Percentiles rank a stretch among this genome's conserved stretches.
Conservation (phyloP, 1,284 basidiomycete genomes). For the Sporisorium scitamineum region DNA sequence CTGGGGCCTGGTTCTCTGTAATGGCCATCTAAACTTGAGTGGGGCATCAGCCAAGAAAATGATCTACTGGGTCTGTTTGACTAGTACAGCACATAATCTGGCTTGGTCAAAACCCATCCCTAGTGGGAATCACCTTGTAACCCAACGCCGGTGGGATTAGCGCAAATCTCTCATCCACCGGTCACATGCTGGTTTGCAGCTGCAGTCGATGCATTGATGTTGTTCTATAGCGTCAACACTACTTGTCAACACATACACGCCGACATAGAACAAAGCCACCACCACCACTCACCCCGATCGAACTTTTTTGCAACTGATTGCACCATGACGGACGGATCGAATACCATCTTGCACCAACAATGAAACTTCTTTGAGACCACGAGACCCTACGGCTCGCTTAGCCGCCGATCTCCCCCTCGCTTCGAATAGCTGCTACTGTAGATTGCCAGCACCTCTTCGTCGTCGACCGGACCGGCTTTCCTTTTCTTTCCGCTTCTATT, state of each 20-base stretch:
- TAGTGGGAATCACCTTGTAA: too few species aligned
- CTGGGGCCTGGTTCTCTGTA: too few species aligned
- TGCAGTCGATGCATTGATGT: not conserved
- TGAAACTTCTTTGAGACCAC: not conserved
- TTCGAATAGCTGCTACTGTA: not conserved
- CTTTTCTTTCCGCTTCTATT: not conserved
- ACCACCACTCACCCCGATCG: not conserved
- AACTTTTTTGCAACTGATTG: not conserved
- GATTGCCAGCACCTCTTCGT: not conserved
- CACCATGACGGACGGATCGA: not conserved
- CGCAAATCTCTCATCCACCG: not conserved
- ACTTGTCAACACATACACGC: not conserved
- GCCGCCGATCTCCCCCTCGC: not conserved
- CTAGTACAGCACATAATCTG: too few species aligned
- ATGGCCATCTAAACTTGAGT: too few species aligned
- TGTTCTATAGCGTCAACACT: not conserved
- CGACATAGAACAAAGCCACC: not conserved
- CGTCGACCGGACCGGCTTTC: slow-evolving; percentile 4
- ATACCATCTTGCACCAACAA: not conserved
- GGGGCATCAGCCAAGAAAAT: too few species aligned
- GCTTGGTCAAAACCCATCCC: too few species aligned
- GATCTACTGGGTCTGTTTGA: too few species aligned
- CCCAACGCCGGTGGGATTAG: not conserved
- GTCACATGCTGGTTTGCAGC: not conserved
- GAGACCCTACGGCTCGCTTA: slow-evolving; percentile 11